These are phyloP conservation scores for Quercus wislizeni DNA, from an alignment of 306 rosid species.

Conservation along the genomic window DNA sequence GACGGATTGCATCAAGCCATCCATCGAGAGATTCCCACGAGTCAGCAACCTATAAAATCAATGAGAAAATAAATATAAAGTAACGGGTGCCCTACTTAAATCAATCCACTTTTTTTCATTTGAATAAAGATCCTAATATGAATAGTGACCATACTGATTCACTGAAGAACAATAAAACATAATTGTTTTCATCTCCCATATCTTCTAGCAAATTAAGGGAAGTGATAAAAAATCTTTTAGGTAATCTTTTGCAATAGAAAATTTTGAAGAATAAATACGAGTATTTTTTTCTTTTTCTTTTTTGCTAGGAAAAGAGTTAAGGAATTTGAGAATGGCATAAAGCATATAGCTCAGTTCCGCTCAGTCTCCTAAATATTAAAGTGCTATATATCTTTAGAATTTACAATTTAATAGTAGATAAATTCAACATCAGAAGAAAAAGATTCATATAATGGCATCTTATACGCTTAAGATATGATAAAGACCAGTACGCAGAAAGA, in stretches of 20 bases:
- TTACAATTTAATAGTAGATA: neutral
- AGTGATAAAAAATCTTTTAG: no score
- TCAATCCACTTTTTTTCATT: neutral
- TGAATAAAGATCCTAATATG: neutral
- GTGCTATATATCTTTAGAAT: neutral
- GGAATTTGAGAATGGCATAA: neutral
- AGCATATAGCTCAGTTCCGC: neutral
- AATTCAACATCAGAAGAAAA: neutral
- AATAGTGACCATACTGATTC: neutral
- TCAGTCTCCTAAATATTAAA: neutral
- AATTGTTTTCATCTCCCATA: neutral
- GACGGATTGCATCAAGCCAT: constrained; percentile 94
- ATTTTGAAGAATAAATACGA: neutral
- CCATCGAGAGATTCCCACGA: constrained; percentile 97
- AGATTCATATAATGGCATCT: neutral
- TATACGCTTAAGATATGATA: neutral
- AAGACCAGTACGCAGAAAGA: neutral
- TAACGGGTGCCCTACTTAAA: neutral
- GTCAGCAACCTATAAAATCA: constrained; percentile 72
- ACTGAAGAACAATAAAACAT: neutral
- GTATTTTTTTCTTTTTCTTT: neutral
- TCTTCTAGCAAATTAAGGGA: neutral
- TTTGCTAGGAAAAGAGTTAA: no score
- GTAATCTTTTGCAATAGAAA: neutral
- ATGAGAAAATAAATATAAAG: constrained; percentile 2